Base-by-base conservation (phyloP, 2,329 filamentous ascomycete species). In the Akanthomyces lecanii region DNA sequence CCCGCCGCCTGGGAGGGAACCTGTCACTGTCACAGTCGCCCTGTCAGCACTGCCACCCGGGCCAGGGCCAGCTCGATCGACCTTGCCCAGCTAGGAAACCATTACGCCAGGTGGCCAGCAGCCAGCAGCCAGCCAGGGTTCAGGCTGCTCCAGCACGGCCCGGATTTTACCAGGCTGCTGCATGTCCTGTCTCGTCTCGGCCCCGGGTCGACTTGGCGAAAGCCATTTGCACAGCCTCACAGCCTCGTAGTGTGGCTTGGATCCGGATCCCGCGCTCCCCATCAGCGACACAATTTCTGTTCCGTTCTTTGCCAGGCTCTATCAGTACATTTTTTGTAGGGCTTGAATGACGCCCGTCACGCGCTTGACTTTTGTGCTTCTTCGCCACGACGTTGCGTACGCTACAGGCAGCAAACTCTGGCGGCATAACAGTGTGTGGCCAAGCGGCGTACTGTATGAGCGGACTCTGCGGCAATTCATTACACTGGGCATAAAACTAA, bases 201-300 rank as follows among this genome's bases (percentile, higher is more conserved):
- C 28, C 40, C 38, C 38, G 40, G 18, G 55, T 28, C 14, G 38
- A 14, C 5, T 16, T 33, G 12, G 33, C 8, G 18, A 14, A 16
- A 4, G 11, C 25, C n/a, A 48, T 14, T 28, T 21, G 21, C 45
- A 48, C 21, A 25, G 38, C 33, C 36, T 44, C 55, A 38, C 28
- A 16, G 18, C 28, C 25, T 56, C 18, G 40, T 36, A 10, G 28
- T 25, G 55, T 47, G 42, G 55, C 40, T 36, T 38, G 30, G 14
- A 6, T 47, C 44, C 50, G 55, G 42, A 36, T 48, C n/a, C 54
- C 54, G 54, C 54, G 54, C 55, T 36, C 47, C 55, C 42, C 28
- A 57, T 36, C 11, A 47, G 38, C 5, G 3, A 23, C 45, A 40
- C 14, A 23, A 16, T 54, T 54, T 36, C 30, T 11, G 23, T 18